phyloP scores from a whole-genome alignment of 78 protist genomes.

The Planoprotostelium fungivorum region DNA sequence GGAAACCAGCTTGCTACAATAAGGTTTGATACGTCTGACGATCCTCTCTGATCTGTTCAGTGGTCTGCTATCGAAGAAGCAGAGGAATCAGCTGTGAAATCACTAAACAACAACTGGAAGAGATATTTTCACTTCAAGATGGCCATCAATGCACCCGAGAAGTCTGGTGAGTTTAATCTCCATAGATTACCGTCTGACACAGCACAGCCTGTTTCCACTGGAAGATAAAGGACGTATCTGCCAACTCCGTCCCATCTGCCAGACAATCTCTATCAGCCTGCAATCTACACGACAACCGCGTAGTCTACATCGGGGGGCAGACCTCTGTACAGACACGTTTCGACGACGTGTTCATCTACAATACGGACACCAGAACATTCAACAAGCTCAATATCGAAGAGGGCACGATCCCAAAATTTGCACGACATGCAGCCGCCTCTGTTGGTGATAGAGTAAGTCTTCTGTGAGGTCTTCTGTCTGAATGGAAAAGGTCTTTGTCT shows the following conservation, averaged over 20 bases:
- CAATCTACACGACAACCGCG: constrained; percentile 1
- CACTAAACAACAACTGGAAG: not conserved
- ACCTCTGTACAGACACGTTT: constrained; percentile 45
- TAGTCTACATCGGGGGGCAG: constrained; percentile 59
- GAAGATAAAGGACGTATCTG: not conserved
- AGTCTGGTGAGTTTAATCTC: not conserved
- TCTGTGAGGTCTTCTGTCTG: too few relatives aligned
- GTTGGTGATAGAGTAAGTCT: not conserved
- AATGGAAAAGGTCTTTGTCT: not conserved
- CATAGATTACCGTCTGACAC: not conserved
- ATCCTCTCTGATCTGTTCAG: not conserved
- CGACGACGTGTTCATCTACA: constrained; percentile 40
- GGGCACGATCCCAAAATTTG: constrained; percentile 29
- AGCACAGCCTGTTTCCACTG: not conserved
- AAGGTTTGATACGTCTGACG: not conserved
- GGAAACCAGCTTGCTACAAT: not conserved
- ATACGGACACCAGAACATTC: constrained; percentile 25
- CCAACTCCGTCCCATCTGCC: not conserved
- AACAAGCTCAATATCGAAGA: constrained; percentile 30
- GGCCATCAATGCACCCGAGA: not conserved
- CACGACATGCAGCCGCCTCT: constrained; percentile 23
- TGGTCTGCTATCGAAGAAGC: not conserved
- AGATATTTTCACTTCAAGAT: not conserved
- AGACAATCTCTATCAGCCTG: not conserved
- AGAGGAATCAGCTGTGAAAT: not conserved